Percentiles rank a stretch among this genome's conserved stretches.
Evolutionary conservation across 768 basidiomycete species (phyloP).

Genomic region (Sarcomyxa edulis): DNA sequence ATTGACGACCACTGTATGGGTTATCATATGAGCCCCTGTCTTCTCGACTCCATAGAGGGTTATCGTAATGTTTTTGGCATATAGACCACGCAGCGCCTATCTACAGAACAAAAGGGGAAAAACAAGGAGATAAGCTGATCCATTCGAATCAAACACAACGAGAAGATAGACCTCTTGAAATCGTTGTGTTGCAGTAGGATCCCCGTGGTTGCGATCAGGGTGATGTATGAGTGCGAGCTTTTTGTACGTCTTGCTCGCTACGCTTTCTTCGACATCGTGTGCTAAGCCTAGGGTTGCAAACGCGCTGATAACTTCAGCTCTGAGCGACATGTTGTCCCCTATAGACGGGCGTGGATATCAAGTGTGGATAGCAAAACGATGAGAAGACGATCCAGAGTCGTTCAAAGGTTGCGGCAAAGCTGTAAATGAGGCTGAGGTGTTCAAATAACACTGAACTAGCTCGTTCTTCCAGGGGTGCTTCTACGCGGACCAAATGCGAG

Average conservation of each 20-base stretch:
- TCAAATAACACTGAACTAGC: too few relatives aligned
- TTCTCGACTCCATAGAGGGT: constrained; percentile 22
- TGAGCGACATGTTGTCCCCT: constrained; percentile 17
- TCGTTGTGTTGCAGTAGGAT: constrained; percentile 23
- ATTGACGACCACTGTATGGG: neutral
- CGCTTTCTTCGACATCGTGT: constrained; percentile 16
- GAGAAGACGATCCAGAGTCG: too few relatives aligned
- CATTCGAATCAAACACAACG: constrained; percentile 4
- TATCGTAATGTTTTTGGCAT: constrained; percentile 27
- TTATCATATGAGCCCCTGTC: neutral
- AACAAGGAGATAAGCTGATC: constrained; percentile 9
- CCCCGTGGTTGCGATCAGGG: constrained; percentile 28
- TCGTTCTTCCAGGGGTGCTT: too few relatives aligned
- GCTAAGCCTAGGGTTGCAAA: constrained; percentile 20
- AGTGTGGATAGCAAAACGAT: too few relatives aligned
- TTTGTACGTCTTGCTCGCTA: constrained; percentile 24
- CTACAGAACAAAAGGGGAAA: constrained; percentile 9
- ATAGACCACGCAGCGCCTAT: constrained; percentile 31
- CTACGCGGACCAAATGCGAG: too few relatives aligned
- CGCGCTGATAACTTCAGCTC: constrained; percentile 21
- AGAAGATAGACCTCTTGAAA: constrained; percentile 24
- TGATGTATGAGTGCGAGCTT: constrained; percentile 24
- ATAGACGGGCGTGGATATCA: too few relatives aligned
- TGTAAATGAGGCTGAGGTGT: too few relatives aligned
- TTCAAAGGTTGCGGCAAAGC: too few relatives aligned